Evolutionary conservation across 192 early-diverging fungal genomes (phyloP), one percentile per base, ranked within the genome.

Genomic region (Oehlia diaphana): DNA sequence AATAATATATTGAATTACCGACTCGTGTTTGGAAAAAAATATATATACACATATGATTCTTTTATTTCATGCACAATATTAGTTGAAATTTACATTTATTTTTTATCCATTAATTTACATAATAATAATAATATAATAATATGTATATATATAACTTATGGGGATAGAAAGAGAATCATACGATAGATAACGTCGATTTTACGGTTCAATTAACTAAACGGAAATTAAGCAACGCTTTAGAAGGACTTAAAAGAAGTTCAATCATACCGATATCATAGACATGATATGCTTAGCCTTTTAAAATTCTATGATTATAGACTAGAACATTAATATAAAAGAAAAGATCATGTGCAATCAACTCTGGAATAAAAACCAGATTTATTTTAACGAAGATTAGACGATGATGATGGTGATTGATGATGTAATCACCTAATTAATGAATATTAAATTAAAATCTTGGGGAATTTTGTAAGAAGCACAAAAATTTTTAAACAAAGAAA

Each of bases 221-320:
- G 63, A 87, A 93, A 35, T 91, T 98, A 92, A 81, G 79, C 4
- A 83, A 89, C 61, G 95, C 93, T 1, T 91, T 93, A 78, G 77
- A 84, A 16, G 91, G 35, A 37, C 4, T 37, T 37, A 37, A 37
- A 26, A 26, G 26, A 26, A 26, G 26, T 26, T 26, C 26, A 26
- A 26, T 26, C 26, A 26, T 26, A 26, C 0, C 26, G 26, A 0
- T 26, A 26, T 26, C 26, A 26, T 26, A 26, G 0, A 26, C 26
- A 26, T 26, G 26, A 26, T 26, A 26, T 26, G 26, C 26, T 26
- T 26, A 0, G 87, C 95, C 81, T 99, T 39, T 82, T 87, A 63
- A 95, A 98, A 74, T 99, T 98, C 83, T 99, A 93, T 82, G 87
- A 92, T 16, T 84, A 98, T 35, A 91, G 98, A 2, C 72, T 94